phyloP scores from a whole-genome alignment of 176 grass and related monocot genomes.

The Cymbopogon citratus region DNA sequence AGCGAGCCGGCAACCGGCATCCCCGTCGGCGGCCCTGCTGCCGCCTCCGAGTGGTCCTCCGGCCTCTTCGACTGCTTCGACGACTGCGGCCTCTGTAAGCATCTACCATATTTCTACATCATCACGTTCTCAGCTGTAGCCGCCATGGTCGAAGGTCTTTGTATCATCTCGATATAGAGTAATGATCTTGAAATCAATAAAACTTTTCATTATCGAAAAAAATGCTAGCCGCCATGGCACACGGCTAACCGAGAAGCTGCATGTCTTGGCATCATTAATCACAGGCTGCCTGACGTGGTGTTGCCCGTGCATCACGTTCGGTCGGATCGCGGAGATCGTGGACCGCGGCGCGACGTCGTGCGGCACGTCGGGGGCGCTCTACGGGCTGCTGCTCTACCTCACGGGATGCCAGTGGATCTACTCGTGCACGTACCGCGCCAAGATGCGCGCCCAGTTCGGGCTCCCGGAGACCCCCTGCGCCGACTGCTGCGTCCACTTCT shows the following conservation, averaged over 20 bases:
- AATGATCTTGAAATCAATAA: too few relatives aligned
- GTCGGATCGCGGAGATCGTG: conserved; percentile 57
- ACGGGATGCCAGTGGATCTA: conserved; percentile 56
- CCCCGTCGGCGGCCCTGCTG: not conserved
- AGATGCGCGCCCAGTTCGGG: conserved; percentile 40
- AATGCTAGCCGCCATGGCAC: too few relatives aligned
- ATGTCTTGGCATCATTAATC: too few relatives aligned
- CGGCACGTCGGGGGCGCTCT: conserved; percentile 46
- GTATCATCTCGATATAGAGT: too few relatives aligned
- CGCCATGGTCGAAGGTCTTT: too few relatives aligned
- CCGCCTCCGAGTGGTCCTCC: conserved; percentile 17
- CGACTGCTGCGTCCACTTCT: conserved; percentile 69
- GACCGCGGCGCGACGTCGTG: conserved; percentile 53
- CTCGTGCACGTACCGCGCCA: conserved; percentile 49
- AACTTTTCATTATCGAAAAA: too few relatives aligned
- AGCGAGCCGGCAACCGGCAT: conserved; percentile 14
- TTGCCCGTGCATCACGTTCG: conserved; percentile 73
- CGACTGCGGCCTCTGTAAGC: conserved; percentile 47
- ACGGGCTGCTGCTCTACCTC: not conserved
- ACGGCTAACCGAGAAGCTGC: too few relatives aligned
- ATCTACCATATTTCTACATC: too few relatives aligned
- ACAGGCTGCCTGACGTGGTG: conserved; percentile 47
- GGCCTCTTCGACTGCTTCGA: conserved; percentile 63
- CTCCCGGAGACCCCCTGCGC: conserved; percentile 36
- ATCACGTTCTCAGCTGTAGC: too few relatives aligned